These are phyloP conservation scores for Immersiporthe knoxdaviesiana DNA, from an alignment of 2,329 filamentous ascomycete genomes.

Conservation along the genomic window DNA sequence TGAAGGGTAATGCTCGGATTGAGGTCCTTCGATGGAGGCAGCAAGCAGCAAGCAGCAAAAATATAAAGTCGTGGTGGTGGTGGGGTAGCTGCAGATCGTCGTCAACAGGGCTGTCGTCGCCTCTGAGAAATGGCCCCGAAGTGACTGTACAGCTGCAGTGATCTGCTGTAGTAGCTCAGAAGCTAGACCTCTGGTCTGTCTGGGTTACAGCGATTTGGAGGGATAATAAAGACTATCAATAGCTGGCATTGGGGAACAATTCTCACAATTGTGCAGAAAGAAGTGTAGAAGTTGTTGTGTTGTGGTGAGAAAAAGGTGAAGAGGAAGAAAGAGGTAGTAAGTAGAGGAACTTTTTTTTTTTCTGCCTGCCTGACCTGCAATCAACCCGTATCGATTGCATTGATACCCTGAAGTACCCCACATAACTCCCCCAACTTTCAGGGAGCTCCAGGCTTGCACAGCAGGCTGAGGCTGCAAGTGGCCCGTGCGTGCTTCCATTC, in stretches of 20 bases:
- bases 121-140: not conserved
- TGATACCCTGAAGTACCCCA: constrained; percentile 2
- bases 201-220: not conserved
- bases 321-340: not conserved
- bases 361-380: not conserved
- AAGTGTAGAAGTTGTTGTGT: not conserved
- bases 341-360: not conserved
- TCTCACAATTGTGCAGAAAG: not conserved
- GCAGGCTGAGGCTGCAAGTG: constrained; percentile 5
- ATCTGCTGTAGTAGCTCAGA: not conserved
- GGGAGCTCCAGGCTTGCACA: constrained; percentile 7
- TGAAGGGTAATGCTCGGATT: not conserved
- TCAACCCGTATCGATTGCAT: not conserved
- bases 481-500: constrained; percentile 8
- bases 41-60: too few relatives aligned
- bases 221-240: not conserved
- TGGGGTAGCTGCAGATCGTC: not conserved
- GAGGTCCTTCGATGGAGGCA: constrained; percentile 1
- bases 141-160: not conserved
- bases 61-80: not conserved
- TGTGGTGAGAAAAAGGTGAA: constrained; percentile 2
- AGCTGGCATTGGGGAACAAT: not conserved
- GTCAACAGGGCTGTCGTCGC: not conserved
- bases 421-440: constrained; percentile 1
- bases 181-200: not conserved